A percentile compares a stretch with the other conserved stretches of the same genome.
phyloP scores from a whole-genome alignment of 768 basidiomycete genomes.

The Amyloporia xantha region DNA sequence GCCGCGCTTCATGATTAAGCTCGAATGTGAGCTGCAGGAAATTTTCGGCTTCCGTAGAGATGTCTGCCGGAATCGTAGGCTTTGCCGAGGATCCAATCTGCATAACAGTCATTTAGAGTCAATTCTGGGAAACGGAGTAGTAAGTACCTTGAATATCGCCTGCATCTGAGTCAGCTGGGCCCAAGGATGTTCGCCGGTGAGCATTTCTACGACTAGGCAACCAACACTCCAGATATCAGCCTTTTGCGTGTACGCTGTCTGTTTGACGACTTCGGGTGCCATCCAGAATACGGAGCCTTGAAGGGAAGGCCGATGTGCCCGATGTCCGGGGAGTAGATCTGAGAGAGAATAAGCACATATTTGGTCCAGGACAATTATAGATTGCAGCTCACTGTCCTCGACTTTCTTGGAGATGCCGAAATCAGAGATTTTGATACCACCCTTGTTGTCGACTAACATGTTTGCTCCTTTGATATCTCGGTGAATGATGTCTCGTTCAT shows the following conservation, averaged over 20 bases:
- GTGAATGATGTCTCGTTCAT: constrained; percentile 92
- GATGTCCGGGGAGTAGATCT: constrained; percentile 51
- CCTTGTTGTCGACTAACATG: constrained; percentile 96
- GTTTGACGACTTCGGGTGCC: constrained; percentile 98
- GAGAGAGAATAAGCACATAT: neutral
- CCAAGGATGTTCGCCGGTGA: constrained; percentile 94
- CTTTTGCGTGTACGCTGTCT: constrained; percentile 84
- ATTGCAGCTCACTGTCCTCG: constrained; percentile 72
- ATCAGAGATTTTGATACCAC: constrained; percentile 95
- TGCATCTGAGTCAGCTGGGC: constrained; percentile 98
- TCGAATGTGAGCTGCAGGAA: constrained; percentile 87
- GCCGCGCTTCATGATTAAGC: constrained; percentile 72
- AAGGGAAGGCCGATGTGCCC: constrained; percentile 82
- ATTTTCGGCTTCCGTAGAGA: constrained; percentile 80
- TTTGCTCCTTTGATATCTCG: constrained; percentile 99
- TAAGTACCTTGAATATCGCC: constrained; percentile 87
- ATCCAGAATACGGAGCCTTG: constrained; percentile 99
- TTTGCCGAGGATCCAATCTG: constrained; percentile 90
- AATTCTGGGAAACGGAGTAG: neutral
- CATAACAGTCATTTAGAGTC: neutral
- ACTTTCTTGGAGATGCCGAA: constrained; percentile 98
- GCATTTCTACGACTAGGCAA: constrained; percentile 93
- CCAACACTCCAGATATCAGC: constrained; percentile 98
- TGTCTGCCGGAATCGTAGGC: constrained; percentile 86
- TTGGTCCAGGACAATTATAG: neutral